A percentile compares a stretch with the other conserved stretches of the same genome.
Evolutionary conservation across 2,329 filamentous ascomycete species (phyloP).

Genomic region (Colletotrichum lentis): DNA sequence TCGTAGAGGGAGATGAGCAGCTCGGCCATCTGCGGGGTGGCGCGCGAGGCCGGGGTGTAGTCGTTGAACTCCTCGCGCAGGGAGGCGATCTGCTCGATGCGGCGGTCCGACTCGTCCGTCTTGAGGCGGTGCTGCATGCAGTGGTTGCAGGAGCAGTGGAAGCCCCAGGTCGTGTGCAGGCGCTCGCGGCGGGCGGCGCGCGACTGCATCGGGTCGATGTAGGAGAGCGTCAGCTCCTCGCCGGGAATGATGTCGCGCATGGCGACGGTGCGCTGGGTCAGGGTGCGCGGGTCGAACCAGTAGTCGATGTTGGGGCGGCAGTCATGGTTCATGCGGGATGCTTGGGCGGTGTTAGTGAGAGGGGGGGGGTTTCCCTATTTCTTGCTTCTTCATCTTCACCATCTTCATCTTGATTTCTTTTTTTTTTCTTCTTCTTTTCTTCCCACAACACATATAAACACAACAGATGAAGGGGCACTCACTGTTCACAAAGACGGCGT

Average conservation of each 20-base stretch:
- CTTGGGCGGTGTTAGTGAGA: conserved; percentile 34
- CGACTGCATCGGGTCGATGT: conserved; percentile 50
- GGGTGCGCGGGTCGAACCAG: conserved; percentile 50
- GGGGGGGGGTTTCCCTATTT: neutral
- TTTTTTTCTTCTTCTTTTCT: neutral
- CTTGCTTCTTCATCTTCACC: no score
- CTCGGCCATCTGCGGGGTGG: conserved; percentile 51
- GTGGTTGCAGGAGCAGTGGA: conserved; percentile 51
- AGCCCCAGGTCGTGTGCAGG: conserved; percentile 50
- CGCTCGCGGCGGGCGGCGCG: conserved; percentile 44
- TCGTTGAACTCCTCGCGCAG: conserved; percentile 46
- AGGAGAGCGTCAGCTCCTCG: conserved; percentile 55
- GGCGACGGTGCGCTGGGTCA: conserved; percentile 52
- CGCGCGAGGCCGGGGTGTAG: conserved; percentile 44
- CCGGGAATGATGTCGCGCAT: conserved; percentile 51
- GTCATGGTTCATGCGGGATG: conserved; percentile 56
- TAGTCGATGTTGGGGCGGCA: conserved; percentile 57
- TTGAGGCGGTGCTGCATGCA: conserved; percentile 46
- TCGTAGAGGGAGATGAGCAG: conserved; percentile 51
- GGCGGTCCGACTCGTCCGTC: conserved; percentile 48
- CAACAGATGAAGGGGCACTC: conserved; percentile 16
- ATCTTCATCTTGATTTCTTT: neutral
- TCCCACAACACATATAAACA: neutral
- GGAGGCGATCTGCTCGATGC: conserved; percentile 48
- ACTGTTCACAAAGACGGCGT: conserved; percentile 52